Evolutionary conservation across 1,139 yeast species (phyloP), one percentile per base, ranked within the genome.

Genomic region (Suzukiozyma palmioleophila): DNA sequence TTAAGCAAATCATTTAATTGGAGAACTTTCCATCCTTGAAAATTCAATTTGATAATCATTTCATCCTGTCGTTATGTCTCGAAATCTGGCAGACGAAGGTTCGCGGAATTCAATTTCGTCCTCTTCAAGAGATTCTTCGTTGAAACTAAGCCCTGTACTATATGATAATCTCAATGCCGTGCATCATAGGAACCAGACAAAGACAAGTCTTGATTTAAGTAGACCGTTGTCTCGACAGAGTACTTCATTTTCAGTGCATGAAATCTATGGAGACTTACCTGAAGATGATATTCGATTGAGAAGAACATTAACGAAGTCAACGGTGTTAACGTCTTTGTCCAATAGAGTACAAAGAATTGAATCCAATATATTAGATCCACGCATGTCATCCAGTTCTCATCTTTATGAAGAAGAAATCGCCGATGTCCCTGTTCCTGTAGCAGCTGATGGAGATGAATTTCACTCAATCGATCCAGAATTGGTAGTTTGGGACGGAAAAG

Each of bases 401-500:
- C 25, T 15, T 27, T 33, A 48, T 7, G 61, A 63, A 38, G 54
- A 59, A 32, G 52, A 50, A 18, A 49, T 63, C 1, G 65, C 68
- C 2, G 72, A 65, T 40, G 52, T 61, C 15, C 48, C 69, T 0
- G 64, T 73, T 1, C 77, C 78, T 2, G 60, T 72, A 1, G 56
- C 57, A 36, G 64, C 68, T 42, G 74, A 61, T 45, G 82, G 82
- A 14, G 64, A 62, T 10, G 82, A 76, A 46, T 77, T 73, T 47
- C 54, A 60, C 21, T 62, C 62, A 2, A 52, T 75, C 6, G 86
- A 81, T 49, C 85, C 84, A 0, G 85, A 80, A 50, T 58, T 80
- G 33, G 79, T 81, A 3, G 73, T 84, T 1, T 81, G 85, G 85
- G 82, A 79, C 32, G 79, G 80, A 3, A 69, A 66, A 2, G 72